phyloP scores from a whole-genome alignment of 139 green algal species.

The Chlorella vulgaris region DNA sequence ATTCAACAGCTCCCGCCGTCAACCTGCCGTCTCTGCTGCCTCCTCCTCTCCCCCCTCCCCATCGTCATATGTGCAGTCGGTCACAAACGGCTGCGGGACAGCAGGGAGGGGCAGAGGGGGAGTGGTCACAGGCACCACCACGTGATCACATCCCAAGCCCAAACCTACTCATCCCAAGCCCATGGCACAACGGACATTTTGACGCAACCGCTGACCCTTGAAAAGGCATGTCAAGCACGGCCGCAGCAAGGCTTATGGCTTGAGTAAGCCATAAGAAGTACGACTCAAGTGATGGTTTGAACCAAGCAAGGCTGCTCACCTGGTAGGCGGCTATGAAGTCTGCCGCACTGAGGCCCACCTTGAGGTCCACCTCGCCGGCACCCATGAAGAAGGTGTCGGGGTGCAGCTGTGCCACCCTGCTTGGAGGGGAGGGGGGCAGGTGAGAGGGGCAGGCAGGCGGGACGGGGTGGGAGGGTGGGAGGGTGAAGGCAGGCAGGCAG shows the following conservation, averaged over 20 bases:
- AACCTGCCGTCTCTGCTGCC: too few relatives aligned
- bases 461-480: background rate
- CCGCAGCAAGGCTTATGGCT: too few relatives aligned
- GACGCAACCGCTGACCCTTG: too few relatives aligned
- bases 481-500: background rate
- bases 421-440: background rate
- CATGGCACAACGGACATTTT: background rate
- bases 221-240: too few relatives aligned
- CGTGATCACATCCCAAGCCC: background rate
- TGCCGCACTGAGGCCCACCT: conserved; percentile 62
- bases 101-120: background rate
- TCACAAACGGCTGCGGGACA: conserved; percentile 41
- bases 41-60: too few relatives aligned
- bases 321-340: conserved; percentile 71
- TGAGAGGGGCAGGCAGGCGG: background rate
- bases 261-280: background rate
- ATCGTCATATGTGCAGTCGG: conserved; percentile 64
- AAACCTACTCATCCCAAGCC: background rate
- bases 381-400: conserved; percentile 81
- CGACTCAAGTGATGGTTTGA: background rate
- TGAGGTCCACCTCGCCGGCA: conserved; percentile 90
- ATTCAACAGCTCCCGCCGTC: too few relatives aligned
- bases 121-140: background rate
- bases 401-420: conserved; percentile 56
- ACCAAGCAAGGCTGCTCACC: background rate